Conservation (phyloP, 2,329 filamentous ascomycete species). For the Claviceps sp. region DNA sequence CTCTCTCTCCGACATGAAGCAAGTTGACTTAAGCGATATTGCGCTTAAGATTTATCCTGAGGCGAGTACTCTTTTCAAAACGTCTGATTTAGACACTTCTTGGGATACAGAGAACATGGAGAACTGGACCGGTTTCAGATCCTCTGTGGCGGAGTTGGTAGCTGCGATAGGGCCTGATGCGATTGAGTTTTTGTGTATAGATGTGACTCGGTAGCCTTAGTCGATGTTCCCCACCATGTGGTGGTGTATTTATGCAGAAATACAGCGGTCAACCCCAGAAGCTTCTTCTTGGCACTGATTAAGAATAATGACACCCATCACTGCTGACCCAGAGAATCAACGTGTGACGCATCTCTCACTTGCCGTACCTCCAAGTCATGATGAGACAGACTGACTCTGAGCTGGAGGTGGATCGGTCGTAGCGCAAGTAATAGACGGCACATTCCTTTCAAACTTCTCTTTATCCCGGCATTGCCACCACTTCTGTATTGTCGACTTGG, state of each 20-base stretch:
- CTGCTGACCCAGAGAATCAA: no score
- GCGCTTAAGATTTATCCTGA: slow-evolving; percentile 33
- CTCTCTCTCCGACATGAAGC: slow-evolving; percentile 36
- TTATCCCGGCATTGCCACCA: no score
- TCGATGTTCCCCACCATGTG: neutral
- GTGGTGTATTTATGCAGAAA: neutral
- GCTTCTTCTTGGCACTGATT: no score
- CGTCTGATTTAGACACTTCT: slow-evolving; percentile 35
- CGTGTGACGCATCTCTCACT: no score
- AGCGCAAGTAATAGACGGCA: no score
- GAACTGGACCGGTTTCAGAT: slow-evolving; percentile 40
- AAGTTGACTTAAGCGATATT: slow-evolving; percentile 46
- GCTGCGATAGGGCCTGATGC: slow-evolving; percentile 51
- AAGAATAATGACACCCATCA: no score
- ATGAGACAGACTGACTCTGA: no score
- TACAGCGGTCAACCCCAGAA: no score
- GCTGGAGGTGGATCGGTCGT: no score
- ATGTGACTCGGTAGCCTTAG: slow-evolving; percentile 25
- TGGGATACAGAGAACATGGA: slow-evolving; percentile 44
- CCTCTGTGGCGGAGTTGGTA: slow-evolving; percentile 52
- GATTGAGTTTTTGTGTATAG: slow-evolving; percentile 42
- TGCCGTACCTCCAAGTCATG: no score
- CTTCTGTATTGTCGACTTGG: no score
- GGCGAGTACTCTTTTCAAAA: slow-evolving; percentile 24
- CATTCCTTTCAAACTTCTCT: no score